Base-by-base conservation (phyloP, 108 stramenopile genomes). In the Bacterosira constricta region DNA sequence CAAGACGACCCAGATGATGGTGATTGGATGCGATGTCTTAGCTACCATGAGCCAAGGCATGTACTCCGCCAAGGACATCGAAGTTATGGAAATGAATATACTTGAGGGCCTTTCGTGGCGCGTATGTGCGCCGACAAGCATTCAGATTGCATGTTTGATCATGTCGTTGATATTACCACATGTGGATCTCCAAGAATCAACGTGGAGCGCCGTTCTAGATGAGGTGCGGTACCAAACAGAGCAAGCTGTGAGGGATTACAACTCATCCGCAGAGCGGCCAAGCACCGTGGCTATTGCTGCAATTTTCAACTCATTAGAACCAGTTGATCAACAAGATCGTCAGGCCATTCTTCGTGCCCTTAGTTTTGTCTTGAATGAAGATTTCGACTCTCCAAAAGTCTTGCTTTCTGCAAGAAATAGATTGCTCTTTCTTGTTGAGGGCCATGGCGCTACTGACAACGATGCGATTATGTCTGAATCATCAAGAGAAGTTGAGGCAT, bases 1-100 rank as follows among this genome's bases (percentile, higher is more conserved):
- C 37, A 89, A 89, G 62, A 70, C 84, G n/a, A 72, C 85, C 56
- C 81, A 84, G 70, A 73, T 46, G 6, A 47, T 77, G 23, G 87
- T 79, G 12, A 56, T 92, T 31, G 65, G 76, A 12, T 67, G 78
- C 5, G 53, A 75, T 4, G 21, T 85, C 15, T 62, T 91, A 21
- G 85, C 83, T 3, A 63, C 57, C 15, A 55, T 88, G 15, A 77
- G 80, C 45, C 83, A 68, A 17, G 86, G 88, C 11, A 53, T 37
- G n/a, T 83, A 84, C 67, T 68, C 71, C 3, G 59, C 45, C 8
- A 30, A 66, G 18, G 79, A 91, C 3, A 83, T 91, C 27, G 84
- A 83, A 36, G 71, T 41, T 9, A 86, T 86, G 83, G 90, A 91
- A 61, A 13, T 54, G 10, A 51, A 18, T 8, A 42, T 85, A 31